These are phyloP conservation scores for Colletotrichum sp. DNA, from an alignment of 2,329 filamentous ascomycete species.

Conservation along the genomic window DNA sequence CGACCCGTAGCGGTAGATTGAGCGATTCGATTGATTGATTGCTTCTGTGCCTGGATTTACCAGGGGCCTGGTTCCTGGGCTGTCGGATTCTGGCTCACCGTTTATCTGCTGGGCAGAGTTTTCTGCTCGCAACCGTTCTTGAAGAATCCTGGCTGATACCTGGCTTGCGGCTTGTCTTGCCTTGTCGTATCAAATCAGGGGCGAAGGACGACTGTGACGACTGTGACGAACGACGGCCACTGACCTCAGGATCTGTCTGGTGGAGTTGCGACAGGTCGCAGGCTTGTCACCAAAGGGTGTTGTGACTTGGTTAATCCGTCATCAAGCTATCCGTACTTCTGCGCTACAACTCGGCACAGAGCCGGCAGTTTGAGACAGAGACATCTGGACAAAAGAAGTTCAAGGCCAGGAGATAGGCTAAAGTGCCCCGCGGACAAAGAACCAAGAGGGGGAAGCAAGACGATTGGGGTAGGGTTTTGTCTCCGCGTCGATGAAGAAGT, in stretches of 20 bases:
- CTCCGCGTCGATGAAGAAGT: background rate
- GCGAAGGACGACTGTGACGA: background rate
- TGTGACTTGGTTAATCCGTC: background rate
- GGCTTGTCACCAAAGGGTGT: background rate
- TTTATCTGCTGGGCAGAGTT: background rate
- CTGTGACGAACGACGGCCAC: background rate
- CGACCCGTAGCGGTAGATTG: background rate
- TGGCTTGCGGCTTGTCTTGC: background rate
- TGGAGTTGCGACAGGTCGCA: background rate
- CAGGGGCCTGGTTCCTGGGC: conserved; percentile 12
- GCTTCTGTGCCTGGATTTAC: background rate
- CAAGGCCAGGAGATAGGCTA: background rate
- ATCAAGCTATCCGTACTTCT: background rate
- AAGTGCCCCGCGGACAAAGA: conserved; percentile 8
- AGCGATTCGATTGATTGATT: background rate
- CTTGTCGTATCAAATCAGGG: background rate
- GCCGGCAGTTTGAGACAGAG: conserved; percentile 10
- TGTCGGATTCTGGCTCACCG: background rate
- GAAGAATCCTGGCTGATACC: background rate
- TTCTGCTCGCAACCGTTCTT: background rate
- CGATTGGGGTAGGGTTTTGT: background rate
- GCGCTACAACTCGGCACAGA: background rate
- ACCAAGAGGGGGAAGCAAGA: background rate
- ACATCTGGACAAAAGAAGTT: conserved; percentile 8
- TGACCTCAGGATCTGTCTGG: background rate